Evolutionary conservation across 1,284 basidiomycete genomes (phyloP).

Genomic region (Cystobasidium pallidum): DNA sequence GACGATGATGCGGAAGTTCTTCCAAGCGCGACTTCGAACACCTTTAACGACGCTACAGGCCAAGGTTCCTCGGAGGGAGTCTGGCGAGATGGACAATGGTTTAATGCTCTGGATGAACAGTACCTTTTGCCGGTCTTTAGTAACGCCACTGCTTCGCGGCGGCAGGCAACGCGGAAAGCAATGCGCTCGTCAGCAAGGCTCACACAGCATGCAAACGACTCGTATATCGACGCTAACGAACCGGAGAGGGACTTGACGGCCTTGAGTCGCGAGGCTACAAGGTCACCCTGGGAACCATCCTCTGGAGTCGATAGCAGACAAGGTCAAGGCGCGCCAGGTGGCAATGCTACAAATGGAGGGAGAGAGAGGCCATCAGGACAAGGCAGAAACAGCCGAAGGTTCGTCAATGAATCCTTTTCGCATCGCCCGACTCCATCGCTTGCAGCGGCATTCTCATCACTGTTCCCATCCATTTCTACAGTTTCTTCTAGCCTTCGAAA

Average conservation of each 20-base stretch:
- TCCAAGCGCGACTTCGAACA: constrained; percentile 39
- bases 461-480: constrained; percentile 39
- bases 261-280: constrained; percentile 1
- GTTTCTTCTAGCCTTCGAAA: constrained; percentile 19
- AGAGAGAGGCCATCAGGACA: constrained; percentile 3
- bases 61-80: constrained; percentile 50
- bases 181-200: constrained; percentile 36
- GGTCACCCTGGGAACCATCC: constrained; percentile 31
- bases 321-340: not conserved
- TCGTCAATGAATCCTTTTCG: constrained; percentile 16
- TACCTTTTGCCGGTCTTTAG: constrained; percentile 89
- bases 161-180: constrained; percentile 56
- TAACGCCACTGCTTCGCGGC: constrained; percentile 63
- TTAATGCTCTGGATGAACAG: constrained; percentile 90
- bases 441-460: constrained; percentile 37
- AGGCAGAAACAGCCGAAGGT: constrained; percentile 37
- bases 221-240: constrained; percentile 11
- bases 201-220: constrained; percentile 19
- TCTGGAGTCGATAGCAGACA: not conserved
- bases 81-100: constrained; percentile 77
- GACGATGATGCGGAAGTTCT: constrained; percentile 50
- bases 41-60: constrained; percentile 10
- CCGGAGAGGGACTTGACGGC: constrained; percentile 24
- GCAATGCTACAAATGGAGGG: not conserved
- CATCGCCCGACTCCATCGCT: constrained; percentile 32